These are phyloP conservation scores for Aspergillus neotritici DNA, from an alignment of 2,329 filamentous ascomycete species.

Conservation along the genomic window DNA sequence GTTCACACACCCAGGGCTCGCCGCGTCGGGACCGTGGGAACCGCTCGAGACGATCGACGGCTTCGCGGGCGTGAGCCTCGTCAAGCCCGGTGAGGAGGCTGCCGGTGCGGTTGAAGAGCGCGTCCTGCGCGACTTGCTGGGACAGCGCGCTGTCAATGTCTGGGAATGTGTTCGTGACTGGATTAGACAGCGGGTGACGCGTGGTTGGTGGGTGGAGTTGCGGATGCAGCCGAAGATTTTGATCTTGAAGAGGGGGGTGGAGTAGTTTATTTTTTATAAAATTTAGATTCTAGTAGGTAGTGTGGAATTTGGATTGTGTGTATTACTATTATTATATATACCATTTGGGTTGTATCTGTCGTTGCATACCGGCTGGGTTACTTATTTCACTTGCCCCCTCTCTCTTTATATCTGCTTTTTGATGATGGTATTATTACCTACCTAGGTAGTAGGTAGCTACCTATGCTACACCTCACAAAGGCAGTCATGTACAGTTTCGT, in stretches of 20 bases:
- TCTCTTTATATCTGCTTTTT: no score
- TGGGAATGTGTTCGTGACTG: constrained; percentile 24
- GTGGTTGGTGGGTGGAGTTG: constrained; percentile 53
- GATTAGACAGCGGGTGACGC: constrained; percentile 29
- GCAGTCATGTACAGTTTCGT: not conserved
- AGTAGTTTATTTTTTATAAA: constrained; percentile 1
- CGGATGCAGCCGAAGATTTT: constrained; percentile 50
- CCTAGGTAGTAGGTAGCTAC: no score
- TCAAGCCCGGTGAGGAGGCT: constrained; percentile 40
- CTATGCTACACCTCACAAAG: no score
- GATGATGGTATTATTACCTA: no score
- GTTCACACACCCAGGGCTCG: constrained; percentile 26
- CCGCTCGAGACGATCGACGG: constrained; percentile 46
- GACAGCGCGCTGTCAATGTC: constrained; percentile 24
- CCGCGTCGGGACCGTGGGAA: constrained; percentile 45
- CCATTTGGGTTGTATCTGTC: no score
- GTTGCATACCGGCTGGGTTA: no score
- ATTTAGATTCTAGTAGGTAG: not conserved
- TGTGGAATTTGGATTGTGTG: not conserved
- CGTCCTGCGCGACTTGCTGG: constrained; percentile 30
- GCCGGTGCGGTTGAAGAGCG: constrained; percentile 28
- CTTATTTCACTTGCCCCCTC: no score
- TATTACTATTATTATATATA: no score
- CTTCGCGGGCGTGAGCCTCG: constrained; percentile 46
- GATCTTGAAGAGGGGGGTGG: constrained; percentile 35